phyloP scores from a whole-genome alignment of 2,329 filamentous ascomycete species.

The Apiospora aurea region DNA sequence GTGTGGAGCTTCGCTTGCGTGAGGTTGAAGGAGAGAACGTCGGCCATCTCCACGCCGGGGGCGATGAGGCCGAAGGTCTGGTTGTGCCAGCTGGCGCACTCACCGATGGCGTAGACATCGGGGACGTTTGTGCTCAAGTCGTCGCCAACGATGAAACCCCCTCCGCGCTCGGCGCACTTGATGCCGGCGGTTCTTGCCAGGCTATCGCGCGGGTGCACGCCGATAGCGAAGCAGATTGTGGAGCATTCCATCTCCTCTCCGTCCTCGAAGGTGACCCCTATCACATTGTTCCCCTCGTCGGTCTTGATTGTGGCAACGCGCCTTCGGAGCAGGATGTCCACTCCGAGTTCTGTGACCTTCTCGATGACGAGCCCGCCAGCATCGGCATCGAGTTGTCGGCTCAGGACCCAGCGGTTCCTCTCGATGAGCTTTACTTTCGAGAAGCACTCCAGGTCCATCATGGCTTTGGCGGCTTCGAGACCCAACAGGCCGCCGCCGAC shows the following conservation, averaged over 20 bases:
- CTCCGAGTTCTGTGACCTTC: slow-evolving; percentile 77
- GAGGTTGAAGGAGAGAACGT: slow-evolving; percentile 89
- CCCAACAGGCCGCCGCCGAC: slow-evolving; percentile 87
- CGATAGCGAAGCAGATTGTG: slow-evolving; percentile 89
- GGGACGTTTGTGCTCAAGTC: slow-evolving; percentile 73
- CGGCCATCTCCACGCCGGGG: slow-evolving; percentile 91
- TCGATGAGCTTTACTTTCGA: slow-evolving; percentile 80
- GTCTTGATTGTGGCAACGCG: slow-evolving; percentile 76
- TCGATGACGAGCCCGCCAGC: slow-evolving; percentile 83
- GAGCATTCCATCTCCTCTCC: slow-evolving; percentile 79
- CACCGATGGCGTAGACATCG: slow-evolving; percentile 86
- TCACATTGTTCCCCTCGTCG: slow-evolving; percentile 71
- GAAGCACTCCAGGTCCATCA: slow-evolving; percentile 84
- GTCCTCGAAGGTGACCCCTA: slow-evolving; percentile 81
- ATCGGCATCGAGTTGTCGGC: slow-evolving; percentile 81
- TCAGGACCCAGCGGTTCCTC: slow-evolving; percentile 82
- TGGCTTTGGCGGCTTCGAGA: slow-evolving; percentile 88
- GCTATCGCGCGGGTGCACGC: slow-evolving; percentile 81
- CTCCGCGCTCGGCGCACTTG: slow-evolving; percentile 73
- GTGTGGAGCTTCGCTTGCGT: slow-evolving; percentile 79
- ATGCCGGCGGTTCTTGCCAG: slow-evolving; percentile 75
- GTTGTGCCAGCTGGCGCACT: slow-evolving; percentile 88
- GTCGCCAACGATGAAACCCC: slow-evolving; percentile 76
- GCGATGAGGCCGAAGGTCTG: slow-evolving; percentile 90
- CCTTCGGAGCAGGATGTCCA: slow-evolving; percentile 82